Evolutionary conservation across 192 early-diverging fungal genomes (phyloP).

Genomic region (Dissophora globulifera): DNA sequence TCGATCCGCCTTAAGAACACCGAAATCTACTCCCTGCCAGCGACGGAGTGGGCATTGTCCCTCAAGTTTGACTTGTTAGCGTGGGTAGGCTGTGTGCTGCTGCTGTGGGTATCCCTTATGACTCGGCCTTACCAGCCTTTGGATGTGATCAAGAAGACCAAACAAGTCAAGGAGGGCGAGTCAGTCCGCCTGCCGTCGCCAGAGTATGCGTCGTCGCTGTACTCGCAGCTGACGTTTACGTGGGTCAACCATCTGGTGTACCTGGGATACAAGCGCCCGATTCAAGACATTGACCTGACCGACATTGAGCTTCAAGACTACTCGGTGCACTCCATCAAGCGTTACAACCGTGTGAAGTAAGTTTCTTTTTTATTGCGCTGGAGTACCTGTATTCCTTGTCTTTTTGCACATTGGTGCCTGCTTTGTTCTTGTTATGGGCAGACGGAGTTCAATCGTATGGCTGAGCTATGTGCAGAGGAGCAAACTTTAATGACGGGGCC

Average conservation of each 20-base stretch:
- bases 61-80: slow-evolving; percentile 21
- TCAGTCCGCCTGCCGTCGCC: slow-evolving; percentile 19
- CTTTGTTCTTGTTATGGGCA: no score
- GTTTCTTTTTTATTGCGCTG: not conserved
- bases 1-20: slow-evolving; percentile 14
- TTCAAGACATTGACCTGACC: slow-evolving; percentile 71
- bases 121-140: slow-evolving; percentile 26
- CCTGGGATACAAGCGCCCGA: slow-evolving; percentile 63
- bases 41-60: slow-evolving; percentile 22
- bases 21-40: slow-evolving; percentile 3
- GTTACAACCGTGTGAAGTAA: slow-evolving; percentile 37
- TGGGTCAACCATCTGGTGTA: slow-evolving; percentile 54
- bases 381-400: no score
- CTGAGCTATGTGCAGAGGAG: no score
- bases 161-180: slow-evolving; percentile 21
- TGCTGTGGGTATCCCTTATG: slow-evolving; percentile 27
- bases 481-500: no score
- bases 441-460: no score
- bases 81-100: slow-evolving; percentile 8
- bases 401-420: no score
- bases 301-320: slow-evolving; percentile 60
- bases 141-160: slow-evolving; percentile 2
- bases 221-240: slow-evolving; percentile 47
- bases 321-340: slow-evolving; percentile 23
- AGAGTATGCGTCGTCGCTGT: slow-evolving; percentile 47